Percentiles rank a stretch among this genome's conserved stretches.
These are phyloP conservation scores for Fusarium cicatricum DNA, from an alignment of 2,329 filamentous ascomycete genomes.

Conservation along the genomic window DNA sequence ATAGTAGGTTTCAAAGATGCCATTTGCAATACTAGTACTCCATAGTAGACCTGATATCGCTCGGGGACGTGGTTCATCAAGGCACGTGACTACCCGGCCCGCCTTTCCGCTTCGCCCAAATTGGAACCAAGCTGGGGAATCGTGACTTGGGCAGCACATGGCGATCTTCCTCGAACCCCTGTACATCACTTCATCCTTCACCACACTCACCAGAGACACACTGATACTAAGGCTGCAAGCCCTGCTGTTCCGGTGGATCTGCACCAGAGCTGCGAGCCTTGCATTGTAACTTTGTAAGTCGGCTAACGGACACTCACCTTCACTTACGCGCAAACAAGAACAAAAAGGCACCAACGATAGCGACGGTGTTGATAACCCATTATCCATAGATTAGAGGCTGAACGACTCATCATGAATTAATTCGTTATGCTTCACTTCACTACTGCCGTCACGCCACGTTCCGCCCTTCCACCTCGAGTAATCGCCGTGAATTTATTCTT, in stretches of 20 bases:
- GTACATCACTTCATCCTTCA: constrained; percentile 6
- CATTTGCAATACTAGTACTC: too few species aligned
- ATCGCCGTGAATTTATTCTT: constrained; percentile 12
- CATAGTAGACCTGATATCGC: too few species aligned
- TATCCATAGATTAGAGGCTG: background rate
- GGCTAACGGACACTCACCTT: constrained; percentile 1
- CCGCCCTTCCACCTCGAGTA: background rate
- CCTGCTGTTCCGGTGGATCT: constrained; percentile 23
- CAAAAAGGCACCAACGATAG: too few species aligned
- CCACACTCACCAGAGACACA: constrained; percentile 6
- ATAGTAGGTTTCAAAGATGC: background rate
- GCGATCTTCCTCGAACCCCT: constrained; percentile 5
- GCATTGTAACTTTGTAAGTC: constrained; percentile 27
- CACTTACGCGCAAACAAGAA: background rate
- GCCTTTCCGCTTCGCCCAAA: background rate
- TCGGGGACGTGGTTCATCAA: too few species aligned
- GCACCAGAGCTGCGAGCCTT: constrained; percentile 4
- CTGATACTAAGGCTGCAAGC: constrained; percentile 4
- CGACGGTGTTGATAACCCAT: too few species aligned
- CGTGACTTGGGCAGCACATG: constrained; percentile 5
- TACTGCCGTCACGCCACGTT: background rate
- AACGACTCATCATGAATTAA: constrained; percentile 13
- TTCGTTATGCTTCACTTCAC: background rate
- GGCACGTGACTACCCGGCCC: constrained; percentile 22
- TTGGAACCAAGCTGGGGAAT: constrained; percentile 6